Evolutionary conservation across 2,329 filamentous ascomycete species (phyloP), one percentile per base, ranked within the genome.

Genomic region (Talaromyces sp.): DNA sequence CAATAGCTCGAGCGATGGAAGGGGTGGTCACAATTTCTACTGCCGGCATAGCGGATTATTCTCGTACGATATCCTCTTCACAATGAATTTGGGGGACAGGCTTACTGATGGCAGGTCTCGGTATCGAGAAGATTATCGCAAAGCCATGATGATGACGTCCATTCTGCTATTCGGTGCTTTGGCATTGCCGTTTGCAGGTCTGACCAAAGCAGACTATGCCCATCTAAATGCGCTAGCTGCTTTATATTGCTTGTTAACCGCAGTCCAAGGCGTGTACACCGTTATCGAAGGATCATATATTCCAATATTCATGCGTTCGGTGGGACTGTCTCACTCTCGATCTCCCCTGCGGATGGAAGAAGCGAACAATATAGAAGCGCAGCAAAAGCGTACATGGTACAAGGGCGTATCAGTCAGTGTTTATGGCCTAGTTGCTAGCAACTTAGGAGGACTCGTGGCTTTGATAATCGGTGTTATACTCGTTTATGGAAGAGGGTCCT

Each of bases 221-320:
- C 64, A 64, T 46, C 60, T 65, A 3, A 64, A 57, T 17, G 58
- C 63, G 6, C 52, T 63, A 14, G 57, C 64, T 9, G 50, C 60
- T 8, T 52, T 65, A 12, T 65, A 62, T 53, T 62, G 62, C n/a
- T 58, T 63, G 24, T 48, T 65, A 17, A 63, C 64, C 2, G 65
- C 64, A 0, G 60, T 63, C 10, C 59, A 63, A 57, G 65, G 65
- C 1, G 61, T 65, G 12, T 66, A 66, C 53, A 63, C 60, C 10
- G 63, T 65, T 14, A 62, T 65, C 3, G 64, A 64, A 54, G 61
- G 60, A 3, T 66, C 65, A 19, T 66, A 66, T 26, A 66, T 66
- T 21, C 65, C 65, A 4, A 64, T 66, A 17, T 66, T 66, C 54
- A 66, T 66, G 65, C 65, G 65, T 9, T 62, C 64, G 26, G 58